Evolutionary conservation across 768 basidiomycete genomes (phyloP), one percentile per base, ranked within the genome.

Genomic region (Psilocybe tampanensis): DNA sequence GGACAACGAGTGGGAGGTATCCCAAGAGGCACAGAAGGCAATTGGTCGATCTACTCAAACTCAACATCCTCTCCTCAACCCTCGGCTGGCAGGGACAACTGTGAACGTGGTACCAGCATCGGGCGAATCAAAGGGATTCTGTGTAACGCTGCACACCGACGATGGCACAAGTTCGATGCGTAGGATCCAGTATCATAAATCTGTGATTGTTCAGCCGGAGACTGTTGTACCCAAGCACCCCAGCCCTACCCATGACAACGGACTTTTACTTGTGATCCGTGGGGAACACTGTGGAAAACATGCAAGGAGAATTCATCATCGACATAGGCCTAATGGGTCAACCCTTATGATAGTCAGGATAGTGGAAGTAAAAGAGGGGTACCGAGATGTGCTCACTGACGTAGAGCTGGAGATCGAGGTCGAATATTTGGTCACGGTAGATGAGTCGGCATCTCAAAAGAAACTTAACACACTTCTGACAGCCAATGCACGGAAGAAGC

Each of bases 211-310:
- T 5, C 13, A 39, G n/a, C 36, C 36, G 4, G 36, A 5, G n/a
- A 8, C 7, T 5, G 15, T 39, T 13, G 4, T 13, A 4, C 36
- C 36, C n/a, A 54, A 41, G 21, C 39, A 45, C 29, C 54, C 60
- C 2, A 60, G 50, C 43, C 63, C 63, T 11, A 55, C 47, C 5
- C 48, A 55, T 19, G 58, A 61, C 43, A 64, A 64, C 33, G 55
- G 63, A 0, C 50, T 61, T 13, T 39, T 64, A 8, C 41, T 61
- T 21, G 52, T 61, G 0, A 59, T 64, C 9, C 13, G 48, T 41
- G 63, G 60, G 8, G 52, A 57, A 8, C 60, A 64, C 32, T 55
- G 52, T n/a, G 62, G 59, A 2, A 64, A 64, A 36, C 47, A 59
- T 32, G 59, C 48, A 8, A 36, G 56, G 4, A 42, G 59, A 2